Conservation (phyloP, 768 basidiomycete species). For the Amanita pseudoporphyria region DNA sequence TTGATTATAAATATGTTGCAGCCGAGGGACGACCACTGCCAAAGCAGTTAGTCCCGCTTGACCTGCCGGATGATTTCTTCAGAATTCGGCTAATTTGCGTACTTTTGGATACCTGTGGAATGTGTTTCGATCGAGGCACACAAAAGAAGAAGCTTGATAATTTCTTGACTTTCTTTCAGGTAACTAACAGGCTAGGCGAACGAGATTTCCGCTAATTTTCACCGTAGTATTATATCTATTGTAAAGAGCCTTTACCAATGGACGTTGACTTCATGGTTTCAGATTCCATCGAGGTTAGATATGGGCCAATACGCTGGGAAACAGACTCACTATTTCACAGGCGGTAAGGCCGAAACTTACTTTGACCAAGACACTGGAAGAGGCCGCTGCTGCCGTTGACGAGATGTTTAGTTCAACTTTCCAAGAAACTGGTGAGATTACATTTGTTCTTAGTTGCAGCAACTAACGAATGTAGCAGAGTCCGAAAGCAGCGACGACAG, state of each 20-base stretch:
- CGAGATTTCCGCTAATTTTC: neutral
- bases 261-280: constrained; percentile 96
- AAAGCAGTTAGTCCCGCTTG: constrained; percentile 61
- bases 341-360: constrained; percentile 78
- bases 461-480: constrained; percentile 6
- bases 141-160: constrained; percentile 91
- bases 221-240: constrained; percentile 73
- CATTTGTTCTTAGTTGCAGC: neutral
- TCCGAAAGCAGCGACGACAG: constrained; percentile 53
- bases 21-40: constrained; percentile 88
- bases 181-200: constrained; percentile 19
- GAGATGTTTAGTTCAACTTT: constrained; percentile 71
- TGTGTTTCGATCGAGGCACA: constrained; percentile 94
- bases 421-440: constrained; percentile 46
- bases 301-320: neutral
- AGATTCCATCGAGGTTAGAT: constrained; percentile 79
- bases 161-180: constrained; percentile 91
- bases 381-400: constrained; percentile 84
- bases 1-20: constrained; percentile 22
- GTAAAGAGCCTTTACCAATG: constrained; percentile 88
- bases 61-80: constrained; percentile 96
- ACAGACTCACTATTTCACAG: constrained; percentile 25
- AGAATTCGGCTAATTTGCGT: constrained; percentile 86
- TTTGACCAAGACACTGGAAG: constrained; percentile 66
- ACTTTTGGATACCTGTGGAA: constrained; percentile 89